Evolutionary conservation across 768 basidiomycete genomes (phyloP), one percentile per base, ranked within the genome.

Genomic region (Roridomyces roridus): DNA sequence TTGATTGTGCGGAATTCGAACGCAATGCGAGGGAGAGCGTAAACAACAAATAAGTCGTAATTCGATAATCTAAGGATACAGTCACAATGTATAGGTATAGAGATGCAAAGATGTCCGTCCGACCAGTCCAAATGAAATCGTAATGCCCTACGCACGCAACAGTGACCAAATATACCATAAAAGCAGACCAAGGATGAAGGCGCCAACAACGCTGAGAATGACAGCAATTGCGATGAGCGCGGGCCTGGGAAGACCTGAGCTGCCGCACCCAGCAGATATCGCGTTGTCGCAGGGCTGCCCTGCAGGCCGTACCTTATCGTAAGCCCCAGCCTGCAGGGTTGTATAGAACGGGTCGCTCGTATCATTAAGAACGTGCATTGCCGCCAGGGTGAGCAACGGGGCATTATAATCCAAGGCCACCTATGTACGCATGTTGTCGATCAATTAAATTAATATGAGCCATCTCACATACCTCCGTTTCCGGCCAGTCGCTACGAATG

Each of bases 361-460:
- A 55, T 86, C 84, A 59, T 85, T 86, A 46, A 90, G 66, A n/a
- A 89, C 80, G 63, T 89, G 85, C 78, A 87, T 86, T 17, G 93
- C 90, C 1, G 89, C 86, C 31, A 97, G 80, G 1, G 92, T 89
- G n/a, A 96, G 78, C 77, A 96, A 80, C 2, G 94, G 93, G 0
- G 94, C 92, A 62, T 91, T 92, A 70, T 94, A 95, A 68, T 97
- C 95, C 36, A 94, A 73, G n/a, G 89, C 91, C 47, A 87, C 79
- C 86, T 89, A 44, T 39, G 47, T 42, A 26, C 31, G 23, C 37
- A 55, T 44, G 46, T 36, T 35, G 35, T 28, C 21, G 31, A 42
- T 21, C 28, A 39, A 29, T 40, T 35, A 24, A n/a, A 36, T 18
- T 41, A 26, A 21, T 39, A 46, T 28, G 14, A 18, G 35, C 20